Conservation (phyloP, 2,329 filamentous ascomycete species). For the Verticillium nonalfalfae region DNA sequence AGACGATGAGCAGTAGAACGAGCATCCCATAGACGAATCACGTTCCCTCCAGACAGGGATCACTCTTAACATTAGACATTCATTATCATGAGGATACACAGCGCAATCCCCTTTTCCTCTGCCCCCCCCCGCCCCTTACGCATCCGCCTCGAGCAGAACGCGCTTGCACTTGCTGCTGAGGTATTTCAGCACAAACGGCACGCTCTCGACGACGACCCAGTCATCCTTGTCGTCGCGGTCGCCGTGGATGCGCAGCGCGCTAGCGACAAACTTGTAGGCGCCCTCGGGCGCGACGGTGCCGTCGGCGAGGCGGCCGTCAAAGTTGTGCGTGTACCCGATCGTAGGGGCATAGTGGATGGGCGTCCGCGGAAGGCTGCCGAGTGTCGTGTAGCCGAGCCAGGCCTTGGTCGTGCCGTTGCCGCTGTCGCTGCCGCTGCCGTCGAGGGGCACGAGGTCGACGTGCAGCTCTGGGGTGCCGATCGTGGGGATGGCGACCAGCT, state of each 20-base stretch:
- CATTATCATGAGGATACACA: no score
- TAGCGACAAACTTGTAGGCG: constrained; percentile 15
- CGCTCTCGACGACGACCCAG: constrained; percentile 14
- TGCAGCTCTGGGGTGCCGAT: constrained; percentile 14
- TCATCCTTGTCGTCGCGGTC: constrained; percentile 14
- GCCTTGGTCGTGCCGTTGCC: constrained; percentile 3
- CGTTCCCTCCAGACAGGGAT: no score
- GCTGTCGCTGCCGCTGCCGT: constrained; percentile 1
- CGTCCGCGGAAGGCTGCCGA: constrained; percentile 13
- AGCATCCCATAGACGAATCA: no score
- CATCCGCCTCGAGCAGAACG: not conserved
- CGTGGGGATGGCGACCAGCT: not conserved
- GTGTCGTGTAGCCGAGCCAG: constrained; percentile 12
- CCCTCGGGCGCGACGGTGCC: constrained; percentile 16
- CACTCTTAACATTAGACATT: not conserved
- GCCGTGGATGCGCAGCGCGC: constrained; percentile 17
- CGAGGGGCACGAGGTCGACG: constrained; percentile 13
- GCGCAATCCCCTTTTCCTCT: not conserved
- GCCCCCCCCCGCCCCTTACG: not conserved
- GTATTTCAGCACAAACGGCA: constrained; percentile 10
- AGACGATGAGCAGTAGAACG: no score
- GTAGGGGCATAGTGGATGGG: constrained; percentile 3
- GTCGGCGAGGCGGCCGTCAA: constrained; percentile 15
- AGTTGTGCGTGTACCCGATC: constrained; percentile 4
- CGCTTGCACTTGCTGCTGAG: not conserved